phyloP scores from a whole-genome alignment of 2,329 filamentous ascomycete species.

The Exutisphaerella laricina region DNA sequence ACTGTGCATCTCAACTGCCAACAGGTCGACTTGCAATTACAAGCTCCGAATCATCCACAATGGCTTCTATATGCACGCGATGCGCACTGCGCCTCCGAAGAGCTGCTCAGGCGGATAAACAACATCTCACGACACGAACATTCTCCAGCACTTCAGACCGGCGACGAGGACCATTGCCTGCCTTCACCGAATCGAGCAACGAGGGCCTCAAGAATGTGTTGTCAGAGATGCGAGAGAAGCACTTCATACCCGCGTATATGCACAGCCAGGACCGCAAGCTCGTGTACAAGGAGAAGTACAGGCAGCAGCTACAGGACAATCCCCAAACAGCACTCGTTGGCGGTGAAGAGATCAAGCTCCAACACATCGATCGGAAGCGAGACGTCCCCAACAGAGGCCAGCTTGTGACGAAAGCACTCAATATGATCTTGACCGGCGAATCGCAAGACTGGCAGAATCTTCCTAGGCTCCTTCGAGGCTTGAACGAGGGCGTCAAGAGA shows the following conservation, averaged over 20 bases:
- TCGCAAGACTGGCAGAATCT: slow-evolving; percentile 34
- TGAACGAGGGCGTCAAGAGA: slow-evolving; percentile 25
- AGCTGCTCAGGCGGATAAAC: slow-evolving; percentile 18
- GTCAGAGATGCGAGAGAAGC: slow-evolving; percentile 37
- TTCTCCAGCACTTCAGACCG: slow-evolving; percentile 23
- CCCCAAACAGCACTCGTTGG: slow-evolving; percentile 41
- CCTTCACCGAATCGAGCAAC: slow-evolving; percentile 38
- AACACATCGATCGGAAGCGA: slow-evolving; percentile 29
- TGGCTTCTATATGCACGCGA: slow-evolving; percentile 28
- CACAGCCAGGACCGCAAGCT: slow-evolving; percentile 38
- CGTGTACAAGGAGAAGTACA: slow-evolving; percentile 39
- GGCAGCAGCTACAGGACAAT: slow-evolving; percentile 39
- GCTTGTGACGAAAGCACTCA: slow-evolving; percentile 29
- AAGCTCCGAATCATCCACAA: too few species aligned
- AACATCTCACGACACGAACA: slow-evolving; percentile 16
- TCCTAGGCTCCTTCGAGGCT: slow-evolving; percentile 29
- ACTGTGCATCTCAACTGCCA: too few species aligned
- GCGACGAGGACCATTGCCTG: slow-evolving; percentile 30
- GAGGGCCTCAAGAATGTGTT: slow-evolving; percentile 40
- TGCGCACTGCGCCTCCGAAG: slow-evolving; percentile 32
- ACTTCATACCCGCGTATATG: slow-evolving; percentile 44
- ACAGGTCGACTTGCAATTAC: too few species aligned
- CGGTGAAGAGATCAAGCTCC: slow-evolving; percentile 35
- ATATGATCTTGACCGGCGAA: slow-evolving; percentile 26
- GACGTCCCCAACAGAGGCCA: slow-evolving; percentile 29